Percentiles rank a stretch among this genome's conserved stretches.
Conservation (phyloP, 2,329 filamentous ascomycete genomes). For the Colletotrichum tropicicola region DNA sequence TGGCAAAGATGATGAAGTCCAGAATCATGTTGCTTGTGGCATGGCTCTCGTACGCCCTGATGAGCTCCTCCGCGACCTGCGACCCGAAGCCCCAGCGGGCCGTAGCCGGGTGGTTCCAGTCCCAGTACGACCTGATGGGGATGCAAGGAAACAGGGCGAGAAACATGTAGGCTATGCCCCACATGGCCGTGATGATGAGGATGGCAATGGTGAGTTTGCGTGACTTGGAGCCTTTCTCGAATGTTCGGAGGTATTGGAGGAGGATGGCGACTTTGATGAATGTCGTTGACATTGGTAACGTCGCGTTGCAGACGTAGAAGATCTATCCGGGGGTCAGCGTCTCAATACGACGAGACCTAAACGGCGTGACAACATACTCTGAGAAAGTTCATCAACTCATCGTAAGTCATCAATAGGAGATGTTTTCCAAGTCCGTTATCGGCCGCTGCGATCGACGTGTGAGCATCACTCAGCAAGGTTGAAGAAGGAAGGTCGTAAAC, state of each 20-base stretch:
- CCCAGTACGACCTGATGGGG: slow-evolving; percentile 42
- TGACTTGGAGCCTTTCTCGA: slow-evolving; percentile 25
- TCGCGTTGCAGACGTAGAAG: slow-evolving; percentile 31
- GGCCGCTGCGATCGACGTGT: not conserved
- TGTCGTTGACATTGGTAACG: slow-evolving; percentile 29
- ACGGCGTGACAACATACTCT: not conserved
- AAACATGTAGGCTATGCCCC: slow-evolving; percentile 40
- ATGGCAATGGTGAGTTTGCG: slow-evolving; percentile 30
- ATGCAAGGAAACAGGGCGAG: slow-evolving; percentile 43
- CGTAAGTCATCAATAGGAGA: not conserved
- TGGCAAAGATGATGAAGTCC: slow-evolving; percentile 41
- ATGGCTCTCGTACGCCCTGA: slow-evolving; percentile 38
- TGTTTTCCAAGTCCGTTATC: slow-evolving; percentile 15
- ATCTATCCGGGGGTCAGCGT: not conserved
- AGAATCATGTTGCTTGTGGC: slow-evolving; percentile 41
- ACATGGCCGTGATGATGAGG: slow-evolving; percentile 37
- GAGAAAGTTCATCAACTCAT: not conserved
- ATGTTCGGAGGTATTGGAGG: slow-evolving; percentile 32
- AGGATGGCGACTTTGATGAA: slow-evolving; percentile 34
- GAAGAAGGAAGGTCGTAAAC: not conserved
- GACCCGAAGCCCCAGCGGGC: slow-evolving; percentile 41
- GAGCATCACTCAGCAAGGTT: not conserved
- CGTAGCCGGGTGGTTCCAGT: slow-evolving; percentile 29
- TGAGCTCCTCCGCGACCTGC: slow-evolving; percentile 32
- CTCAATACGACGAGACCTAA: not conserved